phyloP scores from a whole-genome alignment of 768 basidiomycete species.

The Pleurotus platypus region DNA sequence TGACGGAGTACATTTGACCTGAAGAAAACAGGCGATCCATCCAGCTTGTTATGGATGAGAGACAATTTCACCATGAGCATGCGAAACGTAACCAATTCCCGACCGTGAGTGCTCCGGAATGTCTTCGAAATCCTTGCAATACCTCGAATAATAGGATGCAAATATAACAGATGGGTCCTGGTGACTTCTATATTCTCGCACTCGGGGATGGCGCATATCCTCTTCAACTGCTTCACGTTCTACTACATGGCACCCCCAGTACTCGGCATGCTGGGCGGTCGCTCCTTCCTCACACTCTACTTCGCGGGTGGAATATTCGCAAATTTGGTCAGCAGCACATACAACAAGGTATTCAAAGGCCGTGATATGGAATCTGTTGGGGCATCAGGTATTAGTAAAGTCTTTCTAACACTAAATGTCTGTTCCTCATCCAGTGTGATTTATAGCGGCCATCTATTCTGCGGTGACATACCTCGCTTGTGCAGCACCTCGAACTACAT shows the following conservation, averaged over 20 bases:
- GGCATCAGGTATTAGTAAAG: constrained; percentile 57
- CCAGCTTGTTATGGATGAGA: constrained; percentile 43
- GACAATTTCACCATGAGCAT: constrained; percentile 63
- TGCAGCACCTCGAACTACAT: constrained; percentile 58
- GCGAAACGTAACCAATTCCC: constrained; percentile 58
- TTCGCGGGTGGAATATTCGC: constrained; percentile 66
- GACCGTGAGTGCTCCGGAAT: constrained; percentile 46
- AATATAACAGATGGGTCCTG: constrained; percentile 63
- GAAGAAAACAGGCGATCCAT: constrained; percentile 37
- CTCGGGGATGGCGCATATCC: constrained; percentile 49
- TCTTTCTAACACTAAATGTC: no score
- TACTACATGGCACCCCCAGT: constrained; percentile 73
- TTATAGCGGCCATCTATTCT: constrained; percentile 66
- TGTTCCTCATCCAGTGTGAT: not conserved
- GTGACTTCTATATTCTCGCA: constrained; percentile 75
- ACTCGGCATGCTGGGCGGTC: constrained; percentile 59
- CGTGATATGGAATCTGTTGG: constrained; percentile 47
- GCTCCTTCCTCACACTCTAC: constrained; percentile 69
- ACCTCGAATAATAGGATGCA: no score
- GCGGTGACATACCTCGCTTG: constrained; percentile 72
- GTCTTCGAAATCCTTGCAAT: constrained; percentile 1
- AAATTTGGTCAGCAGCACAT: constrained; percentile 46
- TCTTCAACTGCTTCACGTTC: constrained; percentile 78
- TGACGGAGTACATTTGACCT: constrained; percentile 10
- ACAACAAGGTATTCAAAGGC: constrained; percentile 37